A percentile compares a stretch with the other conserved stretches of the same genome.
Conservation (phyloP, 306 rosid species). For the Vicia faba region DNA sequence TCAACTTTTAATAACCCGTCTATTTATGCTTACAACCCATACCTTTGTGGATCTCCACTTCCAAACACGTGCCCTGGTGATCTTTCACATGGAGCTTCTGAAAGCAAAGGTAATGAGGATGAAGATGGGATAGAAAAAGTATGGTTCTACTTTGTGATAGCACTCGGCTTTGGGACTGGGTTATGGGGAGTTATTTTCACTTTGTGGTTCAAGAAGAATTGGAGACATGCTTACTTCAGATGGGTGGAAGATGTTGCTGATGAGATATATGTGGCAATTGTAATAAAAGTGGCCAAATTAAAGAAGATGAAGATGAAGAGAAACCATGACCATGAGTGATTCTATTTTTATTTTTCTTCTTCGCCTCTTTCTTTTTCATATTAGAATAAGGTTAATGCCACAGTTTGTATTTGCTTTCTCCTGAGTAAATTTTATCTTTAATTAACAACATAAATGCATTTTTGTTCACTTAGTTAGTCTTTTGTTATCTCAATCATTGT, state of each 20-base stretch:
- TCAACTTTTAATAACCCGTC: conserved; percentile 1
- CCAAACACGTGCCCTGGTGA: neutral
- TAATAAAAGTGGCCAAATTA: neutral
- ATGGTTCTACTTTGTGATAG: conserved; percentile 24
- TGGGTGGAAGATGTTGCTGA: conserved; percentile 36
- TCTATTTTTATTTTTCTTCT: too few species aligned
- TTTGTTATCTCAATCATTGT: too few species aligned
- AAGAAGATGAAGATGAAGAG: conserved; percentile 8
- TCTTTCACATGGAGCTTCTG: neutral
- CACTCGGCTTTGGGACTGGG: conserved; percentile 29
- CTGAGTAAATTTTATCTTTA: neutral
- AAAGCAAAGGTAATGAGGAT: conserved; percentile 6
- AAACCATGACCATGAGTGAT: neutral
- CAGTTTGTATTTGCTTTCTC: conserved; percentile 22
- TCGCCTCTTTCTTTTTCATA: too few species aligned
- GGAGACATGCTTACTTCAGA: conserved; percentile 38
- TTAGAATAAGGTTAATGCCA: neutral
- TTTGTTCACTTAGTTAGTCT: too few species aligned
- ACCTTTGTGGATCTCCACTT: conserved; percentile 35
- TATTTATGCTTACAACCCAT: conserved; percentile 21
- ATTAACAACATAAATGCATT: too few species aligned
- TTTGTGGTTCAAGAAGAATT: conserved; percentile 19
- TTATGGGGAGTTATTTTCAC: conserved; percentile 28
- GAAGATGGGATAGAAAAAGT: conserved; percentile 16
- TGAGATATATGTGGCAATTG: conserved; percentile 7